phyloP scores from a whole-genome alignment of 148 eudicot genomes.

The Heliosperma pusillum region DNA sequence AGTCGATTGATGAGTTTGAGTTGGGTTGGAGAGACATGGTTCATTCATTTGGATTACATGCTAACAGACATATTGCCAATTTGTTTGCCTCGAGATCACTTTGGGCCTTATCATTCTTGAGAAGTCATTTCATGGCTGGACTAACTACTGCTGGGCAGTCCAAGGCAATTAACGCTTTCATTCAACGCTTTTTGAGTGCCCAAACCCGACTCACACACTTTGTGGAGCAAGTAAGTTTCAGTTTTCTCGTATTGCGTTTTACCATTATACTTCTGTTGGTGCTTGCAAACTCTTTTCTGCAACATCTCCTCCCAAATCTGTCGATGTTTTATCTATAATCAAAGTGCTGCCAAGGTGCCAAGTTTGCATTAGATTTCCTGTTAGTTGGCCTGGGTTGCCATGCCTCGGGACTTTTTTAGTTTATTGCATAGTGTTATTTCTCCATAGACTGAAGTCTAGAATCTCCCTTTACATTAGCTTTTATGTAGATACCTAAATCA shows the following conservation, averaged over 20 bases:
- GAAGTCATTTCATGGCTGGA: constrained; percentile 87
- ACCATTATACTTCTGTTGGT: constrained; percentile 7
- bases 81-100: constrained; percentile 59
- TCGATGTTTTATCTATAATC: no score
- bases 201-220: constrained; percentile 85
- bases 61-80: constrained; percentile 73
- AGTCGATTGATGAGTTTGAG: constrained; percentile 79
- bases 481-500: no score
- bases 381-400: no score
- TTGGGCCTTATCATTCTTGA: constrained; percentile 86
- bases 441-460: no score
- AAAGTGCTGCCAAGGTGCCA: no score
- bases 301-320: not conserved
- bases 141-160: constrained; percentile 66
- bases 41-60: constrained; percentile 59
- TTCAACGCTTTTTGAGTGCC: constrained; percentile 84
- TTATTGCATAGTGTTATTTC: no score
- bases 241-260: constrained; percentile 4
- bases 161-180: constrained; percentile 81
- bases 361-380: no score
- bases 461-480: no score
- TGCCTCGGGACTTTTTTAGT: no score
- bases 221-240: constrained; percentile 79
- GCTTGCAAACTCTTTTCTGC: not conserved
- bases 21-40: constrained; percentile 88